Percentiles rank a stretch among this genome's conserved stretches.
phyloP scores from a whole-genome alignment of 306 rosid genomes.

The Neltuma alba region DNA sequence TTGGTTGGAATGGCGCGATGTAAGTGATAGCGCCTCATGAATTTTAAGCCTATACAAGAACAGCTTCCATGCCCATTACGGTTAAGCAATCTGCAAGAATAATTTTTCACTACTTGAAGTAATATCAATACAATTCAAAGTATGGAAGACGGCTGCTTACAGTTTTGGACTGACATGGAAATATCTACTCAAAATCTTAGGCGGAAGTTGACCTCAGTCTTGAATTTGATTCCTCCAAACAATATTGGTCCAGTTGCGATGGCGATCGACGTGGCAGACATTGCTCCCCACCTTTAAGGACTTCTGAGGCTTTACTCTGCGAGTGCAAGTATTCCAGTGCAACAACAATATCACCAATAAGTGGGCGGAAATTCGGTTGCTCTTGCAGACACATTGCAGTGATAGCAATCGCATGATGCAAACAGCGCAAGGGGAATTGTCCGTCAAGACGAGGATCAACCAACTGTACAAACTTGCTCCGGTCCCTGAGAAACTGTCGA shows the following conservation, averaged over 20 bases:
- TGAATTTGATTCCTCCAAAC: slow-evolving; percentile 35
- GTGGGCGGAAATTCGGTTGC: slow-evolving; percentile 88
- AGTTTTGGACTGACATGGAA: slow-evolving; percentile 30
- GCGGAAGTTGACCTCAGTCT: slow-evolving; percentile 49
- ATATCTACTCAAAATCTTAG: slow-evolving; percentile 33
- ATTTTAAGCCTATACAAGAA: slow-evolving; percentile 29
- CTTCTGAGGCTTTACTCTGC: slow-evolving; percentile 46
- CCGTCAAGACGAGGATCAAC: slow-evolving; percentile 88
- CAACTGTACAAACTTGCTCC: slow-evolving; percentile 44
- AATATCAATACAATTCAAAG: slow-evolving; percentile 19
- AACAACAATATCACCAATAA: slow-evolving; percentile 78
- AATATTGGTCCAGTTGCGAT: slow-evolving; percentile 34
- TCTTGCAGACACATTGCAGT: slow-evolving; percentile 98
- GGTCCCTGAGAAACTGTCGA: slow-evolving; percentile 52
- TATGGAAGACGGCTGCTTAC: slow-evolving; percentile 45
- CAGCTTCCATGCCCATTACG: slow-evolving; percentile 8
- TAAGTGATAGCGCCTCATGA: slow-evolving; percentile 17
- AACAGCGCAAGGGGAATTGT: slow-evolving; percentile 57
- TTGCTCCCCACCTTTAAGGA: slow-evolving; percentile 18
- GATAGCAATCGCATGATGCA: slow-evolving; percentile 94
- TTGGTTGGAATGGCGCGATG: no score
- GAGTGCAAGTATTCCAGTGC: slow-evolving; percentile 91
- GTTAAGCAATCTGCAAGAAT: slow-evolving; percentile 21
- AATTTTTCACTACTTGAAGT: slow-evolving; percentile 20
- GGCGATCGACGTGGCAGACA: slow-evolving; percentile 38